Evolutionary conservation across 345 rosid genomes (phyloP), one percentile per base, ranked within the genome.

Genomic region (Bruguiera sexangula): DNA sequence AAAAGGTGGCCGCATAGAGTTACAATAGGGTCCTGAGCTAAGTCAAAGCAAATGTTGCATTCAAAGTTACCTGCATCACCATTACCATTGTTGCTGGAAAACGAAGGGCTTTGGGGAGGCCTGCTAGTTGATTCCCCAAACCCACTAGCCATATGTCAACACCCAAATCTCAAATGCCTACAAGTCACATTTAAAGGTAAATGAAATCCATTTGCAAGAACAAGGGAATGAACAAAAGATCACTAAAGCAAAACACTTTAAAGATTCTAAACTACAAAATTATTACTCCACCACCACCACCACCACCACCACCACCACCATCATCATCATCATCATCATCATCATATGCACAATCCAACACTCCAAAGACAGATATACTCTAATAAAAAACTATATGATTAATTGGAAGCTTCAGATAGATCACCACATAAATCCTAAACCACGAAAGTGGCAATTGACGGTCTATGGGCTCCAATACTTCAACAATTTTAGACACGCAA

Each of bases 1-100:
- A 89, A 96, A 65, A 96, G 91, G 80, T 96, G 99, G 46, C 99
- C 99, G 58, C 99, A 96, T 64, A 96, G 79, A 61, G 99, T 96
- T 18, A 96, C 98, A 75, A 96, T 92, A 0, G 99, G 99, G 69
- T 96, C 97, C 82, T 96, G 99, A 61, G 99, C 97, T 73, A 92
- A 85, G 79, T 96, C 99, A 20, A 96, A 92, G 85, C 99, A 96
- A 62, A 96, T 96, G 77, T 96, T 96, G 89, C 99, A 96, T 72
- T 96, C 99, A 31, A 96, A 96, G 67, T 84, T 71, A 72, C 98
- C 83, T 7, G 90, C 92, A 64, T 89, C 96, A 24, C 83, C 76
- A 76, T 66, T 86, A 76, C 76, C 77, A 52, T 85, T 84, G 76
- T 72, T 85, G 84, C 78, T 82, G 26, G 85, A 85, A 73, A 74